Base-by-base conservation (phyloP, 2,329 filamentous ascomycete genomes). In the Ascocoryne sarcoides region DNA sequence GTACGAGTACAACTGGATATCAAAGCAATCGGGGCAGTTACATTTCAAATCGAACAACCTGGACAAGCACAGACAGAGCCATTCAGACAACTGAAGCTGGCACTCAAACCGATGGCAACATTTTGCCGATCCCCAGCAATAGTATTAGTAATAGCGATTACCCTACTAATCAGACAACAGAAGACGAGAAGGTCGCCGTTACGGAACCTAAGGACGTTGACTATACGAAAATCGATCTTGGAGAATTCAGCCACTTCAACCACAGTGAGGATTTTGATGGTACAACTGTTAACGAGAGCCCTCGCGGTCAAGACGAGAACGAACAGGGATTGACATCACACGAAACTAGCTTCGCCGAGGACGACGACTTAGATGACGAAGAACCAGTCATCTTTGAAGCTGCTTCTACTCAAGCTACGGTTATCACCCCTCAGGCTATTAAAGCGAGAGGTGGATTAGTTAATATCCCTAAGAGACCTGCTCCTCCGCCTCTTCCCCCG, bases 401-500 rank as follows among this genome's bases (percentile, higher is more conserved):
- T 38, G 76, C 68, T 10, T 66, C 71, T 4, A 68, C 75, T 12
- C 70, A 76, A 45, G 71, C 72, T 12, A 65, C 76, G 12, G 69
- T 75, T 32, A 66, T 77, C 35, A 72, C 75, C 2, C 77, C 82
- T 2, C 46, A 52, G 34, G 48, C 50, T 5, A 51, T 59, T 26
- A 59, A 56, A 18, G 82, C 78, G 29, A 82, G 84, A 56, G 85
- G 87, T 17, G 82, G 82, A 37, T 68, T 95, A 37, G 23, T 26
- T 7, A 88, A 78, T 33, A 94, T 95, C 43, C 79, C 84, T 10
- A 93, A 90, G 64, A 75, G 87, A 26, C 63, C 80, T 1, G 76
- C 86, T 1, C 88, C 89, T 1, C 79, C 84, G 7, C 71, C 57
- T 15, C 36, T 95, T 10, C 89, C 89, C 1, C 71, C 76, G 3